Evolutionary conservation across 257 asterid genomes (phyloP), one percentile per base, ranked within the genome.

Genomic region (Scutellaria baicalensis): DNA sequence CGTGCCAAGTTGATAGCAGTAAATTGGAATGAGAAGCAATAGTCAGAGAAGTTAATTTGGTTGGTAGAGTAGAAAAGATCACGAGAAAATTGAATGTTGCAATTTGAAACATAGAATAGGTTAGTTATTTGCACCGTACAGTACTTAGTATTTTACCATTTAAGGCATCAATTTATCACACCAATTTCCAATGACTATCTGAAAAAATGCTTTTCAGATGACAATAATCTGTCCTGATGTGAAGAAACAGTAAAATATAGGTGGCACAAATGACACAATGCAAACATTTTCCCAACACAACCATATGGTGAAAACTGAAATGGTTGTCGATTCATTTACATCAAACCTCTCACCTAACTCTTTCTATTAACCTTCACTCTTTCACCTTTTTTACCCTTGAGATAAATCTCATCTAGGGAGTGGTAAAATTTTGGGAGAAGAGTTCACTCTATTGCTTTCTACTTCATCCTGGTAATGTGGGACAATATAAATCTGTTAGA

Each of bases 281-380:
- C 79, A 68, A 18, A 33, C 31, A 38, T 51, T 50, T 71, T 45
- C 69, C 73, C 75, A 69, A 61, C 69, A 71, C 75, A 69, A 61
- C 78, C 54, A 58, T 43, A 20, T 40, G 36, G 63, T 36, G 63
- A 63, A 81, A 79, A 72, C 50, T 8, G 10, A 8, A 10, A 10
- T 56, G 68, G 67, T 67, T 68, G 67, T 67, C 66, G 73, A 80
- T 65, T 75, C 79, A 83, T 85, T 76, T 85, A 77, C 85, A 85
- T 31, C 67, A 70, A 74, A 58, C 70, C 78, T 21, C 68, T 48
- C 76, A 44, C 42, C 42, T 42, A 21, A 56, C 10, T 63, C 35
- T 44, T 69, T 62, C 18, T 16, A 5, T 38, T 64, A 67, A 35
- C 48, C 66, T 55, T 56, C 17, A 16, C 47, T 56, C 35, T 51